Percentiles rank a stretch among this genome's conserved stretches.
Evolutionary conservation across 345 rosid genomes (phyloP).

Genomic region (Atalantia buxifolia): DNA sequence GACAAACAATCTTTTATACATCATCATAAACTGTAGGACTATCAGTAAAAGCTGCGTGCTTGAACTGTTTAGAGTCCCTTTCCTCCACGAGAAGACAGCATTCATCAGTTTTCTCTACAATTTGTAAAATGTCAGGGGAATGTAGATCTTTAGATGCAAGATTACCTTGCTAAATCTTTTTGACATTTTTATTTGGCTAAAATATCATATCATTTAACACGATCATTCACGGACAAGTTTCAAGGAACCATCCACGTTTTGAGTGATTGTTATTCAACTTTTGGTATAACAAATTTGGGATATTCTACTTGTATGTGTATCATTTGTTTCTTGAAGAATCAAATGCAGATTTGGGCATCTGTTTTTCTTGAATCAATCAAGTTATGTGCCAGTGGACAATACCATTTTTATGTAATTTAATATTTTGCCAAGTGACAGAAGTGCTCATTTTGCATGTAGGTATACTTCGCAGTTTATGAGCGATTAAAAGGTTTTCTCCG

Average conservation of each 20-base stretch:
- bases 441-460: conserved; percentile 48
- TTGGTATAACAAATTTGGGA: not conserved
- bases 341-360: not conserved
- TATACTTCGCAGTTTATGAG: conserved; percentile 82
- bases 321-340: not conserved
- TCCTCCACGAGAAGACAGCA: not conserved
- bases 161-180: not conserved
- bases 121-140: not conserved
- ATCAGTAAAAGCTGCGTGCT: conserved; percentile 8
- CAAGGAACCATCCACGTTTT: not conserved
- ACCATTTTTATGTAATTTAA: conserved; percentile 9
- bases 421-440: conserved; percentile 19
- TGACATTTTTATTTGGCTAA: not conserved
- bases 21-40: not conserved
- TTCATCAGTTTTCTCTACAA: not conserved
- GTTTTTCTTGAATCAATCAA: not conserved
- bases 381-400: not conserved
- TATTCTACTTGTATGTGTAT: not conserved
- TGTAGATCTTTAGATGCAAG: not conserved
- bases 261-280: not conserved
- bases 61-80: not conserved
- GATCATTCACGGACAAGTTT: not conserved
- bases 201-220: not conserved
- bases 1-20: not conserved
- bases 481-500: conserved; percentile 62